A percentile compares a stretch with the other conserved stretches of the same genome.
Conservation (phyloP, 805 yeast genomes). For the Candida easanensis region DNA sequence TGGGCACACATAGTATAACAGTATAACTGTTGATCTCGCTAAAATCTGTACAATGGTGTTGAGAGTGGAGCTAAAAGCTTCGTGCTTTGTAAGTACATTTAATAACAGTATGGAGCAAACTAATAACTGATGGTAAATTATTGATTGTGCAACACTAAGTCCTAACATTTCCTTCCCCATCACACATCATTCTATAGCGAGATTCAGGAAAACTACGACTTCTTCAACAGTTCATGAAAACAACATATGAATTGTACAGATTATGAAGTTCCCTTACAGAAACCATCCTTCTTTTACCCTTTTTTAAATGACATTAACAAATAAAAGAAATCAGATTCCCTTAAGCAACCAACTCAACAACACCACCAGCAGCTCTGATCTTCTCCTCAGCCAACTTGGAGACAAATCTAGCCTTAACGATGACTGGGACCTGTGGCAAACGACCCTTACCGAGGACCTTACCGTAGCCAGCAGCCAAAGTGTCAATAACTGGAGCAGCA, state of each 20-base stretch:
- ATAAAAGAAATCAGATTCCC: conserved; percentile 10
- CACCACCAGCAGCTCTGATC: conserved; percentile 99
- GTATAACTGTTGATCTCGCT: no score
- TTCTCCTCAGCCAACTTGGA: conserved; percentile 99
- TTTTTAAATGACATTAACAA: conserved; percentile 4
- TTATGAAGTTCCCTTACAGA: conserved; percentile 11
- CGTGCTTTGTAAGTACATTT: no score
- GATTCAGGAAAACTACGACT: no score
- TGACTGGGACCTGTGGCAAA: conserved; percentile 96
- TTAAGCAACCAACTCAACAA: conserved; percentile 98
- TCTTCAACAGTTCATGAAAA: conserved; percentile 1
- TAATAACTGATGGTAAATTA: no score
- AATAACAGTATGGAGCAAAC: no score
- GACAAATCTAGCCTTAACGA: conserved; percentile 99
- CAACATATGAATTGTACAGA: conserved; percentile 11
- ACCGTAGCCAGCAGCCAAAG: conserved; percentile 99
- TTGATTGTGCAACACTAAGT: no score
- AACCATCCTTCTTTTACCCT: conserved; percentile 9
- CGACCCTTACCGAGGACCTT: conserved; percentile 99
- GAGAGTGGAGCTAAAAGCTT: no score
- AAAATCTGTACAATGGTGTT: no score
- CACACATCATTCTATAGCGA: no score
- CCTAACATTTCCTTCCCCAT: no score
- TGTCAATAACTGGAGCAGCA: conserved; percentile 98
- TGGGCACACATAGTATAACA: not conserved